Percentiles rank a stretch among this genome's conserved stretches.
phyloP scores from a whole-genome alignment of 345 rosid genomes.

The Ricinus communis region DNA sequence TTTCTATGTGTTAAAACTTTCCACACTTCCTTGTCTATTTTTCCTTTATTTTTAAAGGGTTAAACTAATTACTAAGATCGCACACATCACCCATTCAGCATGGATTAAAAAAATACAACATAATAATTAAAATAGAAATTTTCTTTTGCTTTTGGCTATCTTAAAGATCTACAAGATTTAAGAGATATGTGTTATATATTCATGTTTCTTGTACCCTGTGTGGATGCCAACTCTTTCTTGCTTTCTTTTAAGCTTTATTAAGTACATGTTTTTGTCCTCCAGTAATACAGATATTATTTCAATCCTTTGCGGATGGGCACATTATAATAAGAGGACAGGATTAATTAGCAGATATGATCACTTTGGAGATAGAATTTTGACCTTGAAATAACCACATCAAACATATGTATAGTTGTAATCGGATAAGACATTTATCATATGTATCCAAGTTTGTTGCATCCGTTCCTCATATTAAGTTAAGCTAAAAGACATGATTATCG shows the following conservation, averaged over 20 bases:
- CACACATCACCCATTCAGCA: background rate
- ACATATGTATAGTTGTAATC: background rate
- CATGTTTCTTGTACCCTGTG: constrained; percentile 14
- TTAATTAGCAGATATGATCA: background rate
- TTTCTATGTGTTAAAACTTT: constrained; percentile 18
- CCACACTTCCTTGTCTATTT: too few species aligned
- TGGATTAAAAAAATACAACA: background rate
- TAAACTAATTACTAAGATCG: constrained; percentile 17
- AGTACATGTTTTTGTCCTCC: constrained; percentile 2
- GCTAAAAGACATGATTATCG: background rate
- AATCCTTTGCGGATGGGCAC: background rate
- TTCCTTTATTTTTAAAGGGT: background rate
- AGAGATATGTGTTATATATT: background rate
- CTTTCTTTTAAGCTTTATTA: constrained; percentile 10
- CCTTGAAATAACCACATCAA: background rate
- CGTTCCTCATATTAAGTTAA: background rate
- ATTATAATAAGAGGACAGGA: background rate
- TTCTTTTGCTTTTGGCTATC: constrained; percentile 16
- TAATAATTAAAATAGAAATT: background rate
- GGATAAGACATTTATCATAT: constrained; percentile 9
- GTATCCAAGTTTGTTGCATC: background rate
- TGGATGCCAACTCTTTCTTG: constrained; percentile 22
- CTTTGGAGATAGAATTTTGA: background rate
- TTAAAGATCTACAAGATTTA: constrained; percentile 9
- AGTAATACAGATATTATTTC: background rate